Conservation (phyloP, 140 eudicot species). For the Senecio squalidus region DNA sequence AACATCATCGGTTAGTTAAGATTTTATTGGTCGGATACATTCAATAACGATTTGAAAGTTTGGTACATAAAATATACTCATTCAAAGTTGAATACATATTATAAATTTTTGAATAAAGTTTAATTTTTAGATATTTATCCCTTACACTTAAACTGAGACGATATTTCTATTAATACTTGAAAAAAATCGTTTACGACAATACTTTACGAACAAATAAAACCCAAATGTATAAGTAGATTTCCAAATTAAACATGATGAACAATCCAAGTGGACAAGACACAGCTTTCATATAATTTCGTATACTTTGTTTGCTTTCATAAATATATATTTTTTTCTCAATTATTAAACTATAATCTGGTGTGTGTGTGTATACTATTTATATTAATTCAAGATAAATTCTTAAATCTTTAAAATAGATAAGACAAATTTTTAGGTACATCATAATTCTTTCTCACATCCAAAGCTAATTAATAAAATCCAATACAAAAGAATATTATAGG, state of each 20-base stretch:
- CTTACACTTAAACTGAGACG: too few relatives aligned
- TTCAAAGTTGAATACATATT: too few relatives aligned
- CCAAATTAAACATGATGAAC: neutral
- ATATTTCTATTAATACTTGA: too few relatives aligned
- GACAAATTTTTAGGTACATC: conserved; percentile 16
- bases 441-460: conserved; percentile 5
- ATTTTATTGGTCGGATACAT: too few relatives aligned
- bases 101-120: too few relatives aligned
- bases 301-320: conserved; percentile 10
- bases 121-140: too few relatives aligned
- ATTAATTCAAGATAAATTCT: neutral
- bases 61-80: too few relatives aligned
- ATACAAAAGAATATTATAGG: conserved; percentile 9
- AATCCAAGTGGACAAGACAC: conserved; percentile 4
- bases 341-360: conserved; percentile 3
- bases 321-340: neutral
- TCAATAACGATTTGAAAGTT: too few relatives aligned
- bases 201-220: too few relatives aligned
- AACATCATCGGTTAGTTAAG: too few relatives aligned
- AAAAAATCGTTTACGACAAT: too few relatives aligned
- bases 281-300: conserved; percentile 8
- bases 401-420: neutral
- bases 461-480: conserved; percentile 7
- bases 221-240: too few relatives aligned
- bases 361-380: neutral